Evolutionary conservation across 192 early-diverging fungal genomes (phyloP).

Genomic region (Dispira simplex): DNA sequence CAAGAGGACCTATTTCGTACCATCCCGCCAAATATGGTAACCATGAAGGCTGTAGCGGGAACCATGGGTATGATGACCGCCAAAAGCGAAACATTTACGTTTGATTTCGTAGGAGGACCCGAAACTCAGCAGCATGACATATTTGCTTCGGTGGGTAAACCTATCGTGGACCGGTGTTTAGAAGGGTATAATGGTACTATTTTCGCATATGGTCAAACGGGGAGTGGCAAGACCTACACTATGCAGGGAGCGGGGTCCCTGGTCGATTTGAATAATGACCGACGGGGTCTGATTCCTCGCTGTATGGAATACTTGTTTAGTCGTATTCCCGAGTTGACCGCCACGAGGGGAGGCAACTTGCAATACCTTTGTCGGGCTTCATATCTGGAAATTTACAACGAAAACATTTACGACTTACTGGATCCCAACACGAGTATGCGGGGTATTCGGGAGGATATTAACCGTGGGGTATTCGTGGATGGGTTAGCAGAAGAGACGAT

Average conservation of each 20-base stretch:
- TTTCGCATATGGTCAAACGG: conserved; percentile 60
- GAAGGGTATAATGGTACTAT: conserved; percentile 61
- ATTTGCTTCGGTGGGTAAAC: conserved; percentile 33
- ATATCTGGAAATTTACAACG: conserved; percentile 92
- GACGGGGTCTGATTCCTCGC: conserved; percentile 46
- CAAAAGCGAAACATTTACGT: conserved; percentile 43
- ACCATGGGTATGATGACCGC: conserved; percentile 29
- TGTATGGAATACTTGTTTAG: conserved; percentile 45
- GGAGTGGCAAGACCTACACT: conserved; percentile 60
- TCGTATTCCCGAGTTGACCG: conserved; percentile 32
- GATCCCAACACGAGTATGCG: conserved; percentile 40
- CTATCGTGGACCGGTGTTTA: conserved; percentile 47
- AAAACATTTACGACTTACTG: conserved; percentile 75
- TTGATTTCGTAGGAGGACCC: conserved; percentile 45
- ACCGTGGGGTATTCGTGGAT: conserved; percentile 48
- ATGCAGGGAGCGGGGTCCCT: conserved; percentile 74
- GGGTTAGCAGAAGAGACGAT: conserved; percentile 47
- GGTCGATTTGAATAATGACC: conserved; percentile 42
- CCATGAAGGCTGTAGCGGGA: conserved; percentile 26
- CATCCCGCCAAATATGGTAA: conserved; percentile 16
- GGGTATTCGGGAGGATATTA: conserved; percentile 47
- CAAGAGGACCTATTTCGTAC: not conserved
- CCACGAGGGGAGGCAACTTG: conserved; percentile 26
- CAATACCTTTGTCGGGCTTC: conserved; percentile 72
- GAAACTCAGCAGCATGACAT: conserved; percentile 31